Percentiles rank a stretch among this genome's conserved stretches.
Evolutionary conservation across 768 basidiomycete genomes (phyloP).

Genomic region (Cantharellus cinnabarinus): DNA sequence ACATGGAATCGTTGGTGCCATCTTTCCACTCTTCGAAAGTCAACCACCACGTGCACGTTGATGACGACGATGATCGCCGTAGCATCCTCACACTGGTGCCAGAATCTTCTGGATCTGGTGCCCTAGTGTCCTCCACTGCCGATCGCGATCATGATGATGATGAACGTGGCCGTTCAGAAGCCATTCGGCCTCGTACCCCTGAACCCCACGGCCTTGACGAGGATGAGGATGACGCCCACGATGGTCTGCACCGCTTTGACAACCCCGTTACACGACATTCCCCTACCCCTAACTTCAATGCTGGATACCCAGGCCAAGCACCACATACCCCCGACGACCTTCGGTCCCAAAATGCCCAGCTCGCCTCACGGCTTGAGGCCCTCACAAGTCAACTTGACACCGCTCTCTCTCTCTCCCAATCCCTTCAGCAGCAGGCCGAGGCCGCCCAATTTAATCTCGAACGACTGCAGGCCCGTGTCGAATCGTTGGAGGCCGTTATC

Average conservation of each 20-base stretch:
- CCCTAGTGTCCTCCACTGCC: not conserved
- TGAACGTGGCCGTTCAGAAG: slow-evolving; percentile 18
- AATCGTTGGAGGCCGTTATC: slow-evolving; percentile 44
- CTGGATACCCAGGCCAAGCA: slow-evolving; percentile 7
- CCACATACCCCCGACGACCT: slow-evolving; percentile 9
- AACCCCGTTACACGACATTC: slow-evolving; percentile 8
- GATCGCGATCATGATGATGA: slow-evolving; percentile 48
- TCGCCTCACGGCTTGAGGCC: slow-evolving; percentile 38
- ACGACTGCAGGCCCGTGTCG: slow-evolving; percentile 47
- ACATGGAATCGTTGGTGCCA: slow-evolving; percentile 21
- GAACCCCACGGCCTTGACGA: slow-evolving; percentile 45
- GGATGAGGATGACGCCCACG: slow-evolving; percentile 22
- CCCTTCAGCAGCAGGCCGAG: slow-evolving; percentile 57
- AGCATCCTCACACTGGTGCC: slow-evolving; percentile 55
- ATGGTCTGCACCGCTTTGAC: not conserved
- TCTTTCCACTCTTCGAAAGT: not conserved
- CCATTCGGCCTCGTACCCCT: slow-evolving; percentile 56
- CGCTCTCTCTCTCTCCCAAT: slow-evolving; percentile 49
- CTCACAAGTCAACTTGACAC: slow-evolving; percentile 55
- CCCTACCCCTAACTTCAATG: slow-evolving; percentile 6
- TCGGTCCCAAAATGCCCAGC: slow-evolving; percentile 21
- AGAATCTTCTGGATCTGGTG: slow-evolving; percentile 33
- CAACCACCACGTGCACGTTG: slow-evolving; percentile 2
- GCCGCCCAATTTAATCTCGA: slow-evolving; percentile 58
- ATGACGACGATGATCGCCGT: slow-evolving; percentile 46